Percentiles rank a stretch among this genome's conserved stretches.
Conservation (phyloP, 192 early-diverging fungal genomes). For the Coemansia sp. region DNA sequence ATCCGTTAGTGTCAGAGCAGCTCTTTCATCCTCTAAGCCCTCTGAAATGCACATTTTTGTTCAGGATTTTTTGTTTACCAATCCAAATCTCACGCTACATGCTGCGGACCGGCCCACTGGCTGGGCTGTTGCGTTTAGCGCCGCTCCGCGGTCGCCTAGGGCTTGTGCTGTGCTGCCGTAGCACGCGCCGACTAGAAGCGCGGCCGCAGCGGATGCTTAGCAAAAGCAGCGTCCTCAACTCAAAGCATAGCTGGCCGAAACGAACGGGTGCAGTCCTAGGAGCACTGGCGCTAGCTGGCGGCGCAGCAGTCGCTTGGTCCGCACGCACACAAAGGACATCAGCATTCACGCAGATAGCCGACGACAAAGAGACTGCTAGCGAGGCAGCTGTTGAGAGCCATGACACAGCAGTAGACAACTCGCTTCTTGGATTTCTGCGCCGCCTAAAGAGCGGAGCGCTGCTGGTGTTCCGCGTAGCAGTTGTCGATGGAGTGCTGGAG, state of each 20-base stretch:
- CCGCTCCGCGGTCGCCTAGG: slow-evolving; percentile 2
- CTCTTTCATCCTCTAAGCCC: no score
- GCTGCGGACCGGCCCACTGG: slow-evolving; percentile 6
- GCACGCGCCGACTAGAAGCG: neutral
- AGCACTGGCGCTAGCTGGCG: neutral
- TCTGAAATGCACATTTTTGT: no score
- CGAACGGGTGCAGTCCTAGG: neutral
- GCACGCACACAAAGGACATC: neutral
- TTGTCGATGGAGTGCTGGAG: slow-evolving; percentile 25
- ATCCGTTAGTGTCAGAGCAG: neutral
- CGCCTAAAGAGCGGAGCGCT: neutral
- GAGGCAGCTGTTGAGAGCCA: neutral
- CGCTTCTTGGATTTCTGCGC: neutral
- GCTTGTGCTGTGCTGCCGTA: neutral
- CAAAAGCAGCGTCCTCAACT: neutral
- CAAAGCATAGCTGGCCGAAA: neutral
- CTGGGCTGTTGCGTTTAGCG: neutral
- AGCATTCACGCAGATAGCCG: neutral
- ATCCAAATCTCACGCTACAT: neutral
- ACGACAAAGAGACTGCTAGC: neutral
- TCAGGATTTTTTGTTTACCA: no score
- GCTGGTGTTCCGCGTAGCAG: slow-evolving; percentile 11
- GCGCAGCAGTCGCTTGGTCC: slow-evolving; percentile 1
- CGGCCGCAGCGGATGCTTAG: neutral
- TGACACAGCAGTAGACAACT: neutral